Evolutionary conservation across 140 eudicot genomes (phyloP).

Genomic region (Anethum foeniculum): DNA sequence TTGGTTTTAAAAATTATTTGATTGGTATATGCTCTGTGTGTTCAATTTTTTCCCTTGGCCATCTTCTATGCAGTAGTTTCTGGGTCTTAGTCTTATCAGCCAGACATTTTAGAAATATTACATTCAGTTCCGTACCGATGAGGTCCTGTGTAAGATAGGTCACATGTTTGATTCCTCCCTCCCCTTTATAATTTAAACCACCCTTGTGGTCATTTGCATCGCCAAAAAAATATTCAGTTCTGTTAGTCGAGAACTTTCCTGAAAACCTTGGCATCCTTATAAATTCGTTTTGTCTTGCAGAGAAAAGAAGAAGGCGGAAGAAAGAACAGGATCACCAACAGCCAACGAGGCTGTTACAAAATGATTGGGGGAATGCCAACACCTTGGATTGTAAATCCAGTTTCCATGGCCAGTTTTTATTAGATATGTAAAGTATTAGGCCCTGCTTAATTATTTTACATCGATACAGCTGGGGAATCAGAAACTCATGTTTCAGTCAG

Average conservation of each 20-base stretch:
- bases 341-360: constrained; percentile 67
- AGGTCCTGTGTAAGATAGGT: too few relatives aligned
- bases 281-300: constrained; percentile 23
- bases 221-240: background rate
- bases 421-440: background rate
- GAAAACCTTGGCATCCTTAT: background rate
- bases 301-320: constrained; percentile 79
- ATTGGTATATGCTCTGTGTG: background rate
- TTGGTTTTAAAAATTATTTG: background rate
- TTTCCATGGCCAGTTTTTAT: background rate
- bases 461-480: constrained; percentile 10
- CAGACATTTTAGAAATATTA: background rate
- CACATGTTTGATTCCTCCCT: too few relatives aligned
- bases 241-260: background rate
- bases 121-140: too few relatives aligned
- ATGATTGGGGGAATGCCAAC: constrained; percentile 31
- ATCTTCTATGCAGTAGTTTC: background rate
- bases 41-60: background rate
- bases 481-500: background rate
- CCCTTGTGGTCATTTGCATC: too few relatives aligned
- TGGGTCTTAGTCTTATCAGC: background rate
- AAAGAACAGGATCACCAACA: constrained; percentile 56
- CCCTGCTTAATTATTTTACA: background rate
- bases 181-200: too few relatives aligned
- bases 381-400: constrained; percentile 11